Base-by-base conservation (phyloP, 805 yeast genomes). In the Cyberlindnera japonica region DNA sequence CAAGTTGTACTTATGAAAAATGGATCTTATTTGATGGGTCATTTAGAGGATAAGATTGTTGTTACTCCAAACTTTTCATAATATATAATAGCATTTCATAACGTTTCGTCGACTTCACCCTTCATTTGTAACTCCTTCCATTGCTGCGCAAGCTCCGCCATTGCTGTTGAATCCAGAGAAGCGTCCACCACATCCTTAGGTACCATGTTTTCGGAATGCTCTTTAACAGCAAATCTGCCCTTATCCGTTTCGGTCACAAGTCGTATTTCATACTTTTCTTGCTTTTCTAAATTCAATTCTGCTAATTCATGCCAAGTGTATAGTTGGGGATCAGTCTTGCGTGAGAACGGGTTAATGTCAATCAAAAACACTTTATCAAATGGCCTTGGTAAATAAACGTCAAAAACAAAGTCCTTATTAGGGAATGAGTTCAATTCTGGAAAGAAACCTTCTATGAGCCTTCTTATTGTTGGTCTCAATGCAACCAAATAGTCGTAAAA, bases 141-240 rank as follows among this genome's bases (percentile, higher is more conserved):
- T 42, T 77, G 69, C 43, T 69, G 69, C 1, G 84, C 78, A 47
- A 85, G 63, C 37, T 83, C 89, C 11, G 76, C 79, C 74, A 88
- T 81, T 0, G 83, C 74, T 16, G 72, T 69, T 0, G 90, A 74
- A 50, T 83, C 80, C 51, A 78, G 54, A 24, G 85, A 71, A 2
- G 96, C 96, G 57, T 88, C 93, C 4, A 93, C 83, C 16, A 93
- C 78, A 54, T 93, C 99, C 38, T 75, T 71, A 0, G 99, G 99
- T 3, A 93, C 96, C 54, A 86, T 90, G 58, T 81, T 87, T 53
- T 91, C 95, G 2, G 95, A 77, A 56, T 87, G 91, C 36, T 87
- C 95, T 48, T 83, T 86, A 0, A 79, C 64, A 0, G 87, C 82
- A 66, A 89, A 89, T 22, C 91, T 68, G 0, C 88, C 85, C 6